Conservation (phyloP, 2,329 filamentous ascomycete genomes). For the Periconia digitata region DNA sequence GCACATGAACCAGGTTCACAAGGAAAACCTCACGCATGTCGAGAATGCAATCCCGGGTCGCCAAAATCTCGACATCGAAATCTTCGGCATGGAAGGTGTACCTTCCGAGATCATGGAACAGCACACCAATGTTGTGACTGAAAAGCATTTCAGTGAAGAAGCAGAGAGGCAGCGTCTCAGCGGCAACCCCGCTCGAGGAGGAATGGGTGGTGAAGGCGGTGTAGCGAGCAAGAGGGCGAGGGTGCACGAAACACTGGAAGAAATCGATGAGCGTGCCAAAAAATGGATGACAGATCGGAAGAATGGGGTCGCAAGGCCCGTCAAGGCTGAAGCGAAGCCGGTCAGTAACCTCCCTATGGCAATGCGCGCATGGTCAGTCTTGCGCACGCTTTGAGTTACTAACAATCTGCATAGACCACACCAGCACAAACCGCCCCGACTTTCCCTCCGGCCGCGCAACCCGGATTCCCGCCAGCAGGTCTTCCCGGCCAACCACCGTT, state of each 20-base stretch:
- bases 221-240: slow-evolving; percentile 62
- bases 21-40: slow-evolving; percentile 82
- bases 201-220: slow-evolving; percentile 40
- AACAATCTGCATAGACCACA: not conserved
- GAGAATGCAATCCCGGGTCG: slow-evolving; percentile 91
- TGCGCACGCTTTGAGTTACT: not conserved
- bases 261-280: slow-evolving; percentile 79
- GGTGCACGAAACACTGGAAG: slow-evolving; percentile 70
- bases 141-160: slow-evolving; percentile 82
- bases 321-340: slow-evolving; percentile 52
- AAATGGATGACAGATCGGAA: slow-evolving; percentile 30
- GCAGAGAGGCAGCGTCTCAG: slow-evolving; percentile 79
- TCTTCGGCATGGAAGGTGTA: slow-evolving; percentile 98
- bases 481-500: slow-evolving; percentile 24
- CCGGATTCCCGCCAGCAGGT: slow-evolving; percentile 7
- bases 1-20: slow-evolving; percentile 98
- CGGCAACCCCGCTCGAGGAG: slow-evolving; percentile 72
- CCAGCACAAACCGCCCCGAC: not conserved
- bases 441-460: not conserved
- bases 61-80: slow-evolving; percentile 84
- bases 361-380: not conserved
- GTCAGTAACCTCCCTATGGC: not conserved
- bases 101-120: slow-evolving; percentile 83
- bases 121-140: slow-evolving; percentile 75
- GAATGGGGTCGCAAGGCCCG: slow-evolving; percentile 44